Base-by-base conservation (phyloP, 106 monocot species). In the Dioscorea alata region DNA sequence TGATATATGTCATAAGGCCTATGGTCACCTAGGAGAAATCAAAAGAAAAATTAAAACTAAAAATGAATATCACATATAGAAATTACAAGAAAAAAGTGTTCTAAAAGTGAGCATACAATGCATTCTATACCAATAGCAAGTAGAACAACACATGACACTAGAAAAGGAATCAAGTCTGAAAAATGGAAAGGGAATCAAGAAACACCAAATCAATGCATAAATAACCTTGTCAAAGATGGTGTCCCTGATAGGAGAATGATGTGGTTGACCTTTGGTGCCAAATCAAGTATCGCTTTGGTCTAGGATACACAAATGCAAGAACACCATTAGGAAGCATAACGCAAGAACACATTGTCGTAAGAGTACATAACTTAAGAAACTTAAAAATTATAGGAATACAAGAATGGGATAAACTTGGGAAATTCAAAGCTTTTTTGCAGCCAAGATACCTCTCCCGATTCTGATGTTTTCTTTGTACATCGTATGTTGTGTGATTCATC, bases 1-100 rank as follows among this genome's bases (percentile, higher is more conserved):
- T 97, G 92, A 78, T 85, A 97, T 14, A 97, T 97, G 78, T 97
- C 97, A 81, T 74, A 97, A 33, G 97, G 97, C 75, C 97, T 97
- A 78, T 79, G 50, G 71, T 78, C 82, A 91, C 74, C 80, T 74
- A 85, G 75, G 65, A 72, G 57, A 81, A 83, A 66, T 28, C 53
- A 78, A 75, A 82, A 53, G 33, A 50, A 54, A 64, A 64, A 59
- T 60, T 20, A 67, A 53, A 12, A 71, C 49, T 51, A 4, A 1
- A 69, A 70, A 70, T 21, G 62, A 59, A 21, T 13, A 33, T 14
- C 13, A 71, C 23, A 32, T 49, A 49, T 14, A 62, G 18, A 62
- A 15, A 15, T 31, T 31, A 32, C 12, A 62, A 62, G 7, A 62
- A 32, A 31, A 32, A 21, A 7, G 42, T 5, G 10, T 42, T 42